Conservation (phyloP, 2,329 filamentous ascomycete species). For the Trichoderma arundinaceum region DNA sequence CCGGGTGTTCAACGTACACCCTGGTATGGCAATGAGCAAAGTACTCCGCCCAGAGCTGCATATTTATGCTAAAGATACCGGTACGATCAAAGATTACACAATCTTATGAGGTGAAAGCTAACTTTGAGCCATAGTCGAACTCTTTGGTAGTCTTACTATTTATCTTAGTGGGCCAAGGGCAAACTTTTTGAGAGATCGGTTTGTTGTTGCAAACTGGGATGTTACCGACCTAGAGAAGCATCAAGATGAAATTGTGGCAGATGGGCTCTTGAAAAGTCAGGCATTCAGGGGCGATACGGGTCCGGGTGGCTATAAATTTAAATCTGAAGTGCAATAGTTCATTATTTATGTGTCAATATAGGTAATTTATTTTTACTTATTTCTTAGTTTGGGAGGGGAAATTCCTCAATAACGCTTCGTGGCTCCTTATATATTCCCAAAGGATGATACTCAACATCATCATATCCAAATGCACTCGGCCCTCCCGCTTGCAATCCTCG, state of each 20-base stretch:
- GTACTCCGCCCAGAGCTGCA: not conserved
- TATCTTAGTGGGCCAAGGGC: not conserved
- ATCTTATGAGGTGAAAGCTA: not conserved
- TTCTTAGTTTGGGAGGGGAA: too few species aligned
- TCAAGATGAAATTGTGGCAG: not conserved
- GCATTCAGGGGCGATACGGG: not conserved
- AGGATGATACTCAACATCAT: too few species aligned
- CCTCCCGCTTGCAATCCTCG: too few species aligned
- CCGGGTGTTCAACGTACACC: not conserved
- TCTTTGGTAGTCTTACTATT: not conserved
- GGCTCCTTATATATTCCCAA: too few species aligned
- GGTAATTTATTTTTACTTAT: too few species aligned
- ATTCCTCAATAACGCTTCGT: too few species aligned
- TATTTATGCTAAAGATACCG: not conserved
- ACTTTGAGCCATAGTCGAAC: not conserved
- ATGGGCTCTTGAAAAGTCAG: not conserved
- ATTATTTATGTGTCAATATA: not conserved
- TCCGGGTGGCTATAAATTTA: not conserved
- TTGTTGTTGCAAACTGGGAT: not conserved
- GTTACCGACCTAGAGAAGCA: not conserved
- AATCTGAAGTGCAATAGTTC: not conserved
- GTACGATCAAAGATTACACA: not conserved
- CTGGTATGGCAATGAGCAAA: not conserved
- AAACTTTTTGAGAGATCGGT: not conserved
- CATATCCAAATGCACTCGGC: too few species aligned